Percentiles rank a stretch among this genome's conserved stretches.
These are phyloP conservation scores for Sclerotinia sclerotiorum DNA, from an alignment of 2,329 filamentous ascomycete species.

Conservation along the genomic window DNA sequence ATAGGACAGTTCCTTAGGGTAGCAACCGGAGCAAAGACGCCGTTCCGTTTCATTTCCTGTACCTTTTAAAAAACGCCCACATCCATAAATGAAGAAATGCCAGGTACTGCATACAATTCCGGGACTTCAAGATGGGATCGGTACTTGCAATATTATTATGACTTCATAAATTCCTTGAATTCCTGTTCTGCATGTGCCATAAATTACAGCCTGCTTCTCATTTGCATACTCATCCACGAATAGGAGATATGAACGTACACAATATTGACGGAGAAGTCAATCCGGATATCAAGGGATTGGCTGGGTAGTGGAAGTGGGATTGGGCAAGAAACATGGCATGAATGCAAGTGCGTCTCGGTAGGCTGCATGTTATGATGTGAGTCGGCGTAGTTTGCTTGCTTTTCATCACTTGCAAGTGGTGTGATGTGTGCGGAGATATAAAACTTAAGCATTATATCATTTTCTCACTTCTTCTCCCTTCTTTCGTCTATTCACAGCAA, in stretches of 20 bases:
- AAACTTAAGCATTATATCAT: background rate
- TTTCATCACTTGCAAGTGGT: background rate
- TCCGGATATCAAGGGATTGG: background rate
- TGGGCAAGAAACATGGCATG: background rate
- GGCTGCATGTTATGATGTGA: background rate
- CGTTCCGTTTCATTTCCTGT: constrained; percentile 7
- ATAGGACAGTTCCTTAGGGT: background rate
- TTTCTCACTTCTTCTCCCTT: background rate
- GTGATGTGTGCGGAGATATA: constrained; percentile 8
- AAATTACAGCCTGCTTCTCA: background rate
- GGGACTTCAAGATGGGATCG: background rate
- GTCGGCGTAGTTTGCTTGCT: constrained; percentile 1
- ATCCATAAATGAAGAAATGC: background rate
- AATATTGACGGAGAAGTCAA: background rate
- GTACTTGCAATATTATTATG: background rate
- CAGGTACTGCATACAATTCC: background rate
- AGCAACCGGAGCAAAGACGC: constrained; percentile 5
- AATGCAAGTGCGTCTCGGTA: background rate
- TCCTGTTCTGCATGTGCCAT: background rate
- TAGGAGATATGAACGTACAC: background rate
- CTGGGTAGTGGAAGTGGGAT: background rate
- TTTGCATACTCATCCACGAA: background rate
- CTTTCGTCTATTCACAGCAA: background rate
- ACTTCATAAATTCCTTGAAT: background rate
- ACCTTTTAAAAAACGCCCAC: constrained; percentile 12